These are phyloP conservation scores for Leccinum arenicola DNA, from an alignment of 768 basidiomycete species.

Conservation along the genomic window DNA sequence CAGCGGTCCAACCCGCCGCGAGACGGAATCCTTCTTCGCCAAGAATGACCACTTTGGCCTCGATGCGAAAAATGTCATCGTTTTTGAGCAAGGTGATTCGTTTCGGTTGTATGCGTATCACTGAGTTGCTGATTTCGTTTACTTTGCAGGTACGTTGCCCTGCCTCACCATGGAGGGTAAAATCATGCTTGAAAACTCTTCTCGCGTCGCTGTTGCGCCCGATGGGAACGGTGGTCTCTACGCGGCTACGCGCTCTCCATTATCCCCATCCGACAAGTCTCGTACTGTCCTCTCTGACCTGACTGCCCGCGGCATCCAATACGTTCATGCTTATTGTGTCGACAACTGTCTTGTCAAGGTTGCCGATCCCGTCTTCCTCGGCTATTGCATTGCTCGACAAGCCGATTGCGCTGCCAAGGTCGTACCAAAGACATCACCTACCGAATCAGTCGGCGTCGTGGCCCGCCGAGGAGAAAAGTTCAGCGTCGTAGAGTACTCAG, in stretches of 20 bases:
- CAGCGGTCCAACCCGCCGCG: conserved; percentile 87
- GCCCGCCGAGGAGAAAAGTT: conserved; percentile 43
- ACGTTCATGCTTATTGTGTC: conserved; percentile 95
- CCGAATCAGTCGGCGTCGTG: conserved; percentile 94
- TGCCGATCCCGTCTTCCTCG: conserved; percentile 96
- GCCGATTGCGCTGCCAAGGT: conserved; percentile 96
- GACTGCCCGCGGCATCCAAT: conserved; percentile 67
- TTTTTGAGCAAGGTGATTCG: conserved; percentile 92
- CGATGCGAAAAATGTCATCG: conserved; percentile 70
- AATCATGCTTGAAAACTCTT: conserved; percentile 78
- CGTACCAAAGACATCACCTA: conserved; percentile 81
- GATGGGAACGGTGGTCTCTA: conserved; percentile 98
- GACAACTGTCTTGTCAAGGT: conserved; percentile 99
- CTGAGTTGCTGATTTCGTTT: neutral
- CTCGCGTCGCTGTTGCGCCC: conserved; percentile 88
- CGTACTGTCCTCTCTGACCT: conserved; percentile 85
- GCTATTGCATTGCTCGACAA: conserved; percentile 85
- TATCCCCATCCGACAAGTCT: conserved; percentile 56
- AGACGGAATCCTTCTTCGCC: conserved; percentile 84
- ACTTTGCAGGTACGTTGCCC: conserved; percentile 78
- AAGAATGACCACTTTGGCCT: conserved; percentile 82
- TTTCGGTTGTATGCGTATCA: conserved; percentile 2
- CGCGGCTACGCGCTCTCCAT: conserved; percentile 81
- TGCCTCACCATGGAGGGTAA: conserved; percentile 94
- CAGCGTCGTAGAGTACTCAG: too few species aligned